Percentiles rank a stretch among this genome's conserved stretches.
These are phyloP conservation scores for Tricholoma bakamatsutake DNA, from an alignment of 768 basidiomycete species.

Conservation along the genomic window DNA sequence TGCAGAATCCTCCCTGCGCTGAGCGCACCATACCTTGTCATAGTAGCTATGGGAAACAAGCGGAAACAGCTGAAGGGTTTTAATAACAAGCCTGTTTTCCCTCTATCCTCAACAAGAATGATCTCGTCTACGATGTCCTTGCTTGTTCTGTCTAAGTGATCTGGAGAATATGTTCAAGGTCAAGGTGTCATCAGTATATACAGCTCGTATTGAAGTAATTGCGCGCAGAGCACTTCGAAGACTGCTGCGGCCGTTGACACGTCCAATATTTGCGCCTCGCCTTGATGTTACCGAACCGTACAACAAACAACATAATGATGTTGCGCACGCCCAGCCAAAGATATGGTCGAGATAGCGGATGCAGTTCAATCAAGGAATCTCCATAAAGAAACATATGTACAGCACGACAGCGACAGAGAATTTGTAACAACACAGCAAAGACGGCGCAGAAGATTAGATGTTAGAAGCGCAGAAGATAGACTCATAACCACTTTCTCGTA, in stretches of 20 bases:
- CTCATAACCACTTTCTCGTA: no score
- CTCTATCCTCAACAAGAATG: no score
- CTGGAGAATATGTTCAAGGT: no score
- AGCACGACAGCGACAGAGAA: background rate
- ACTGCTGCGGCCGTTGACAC: background rate
- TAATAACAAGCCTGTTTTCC: background rate
- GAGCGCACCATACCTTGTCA: background rate
- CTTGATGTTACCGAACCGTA: background rate
- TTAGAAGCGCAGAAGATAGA: no score
- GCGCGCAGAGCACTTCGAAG: no score
- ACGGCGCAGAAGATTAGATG: background rate
- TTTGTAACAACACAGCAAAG: background rate
- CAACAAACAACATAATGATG: background rate
- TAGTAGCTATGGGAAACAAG: background rate
- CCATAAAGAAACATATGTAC: background rate
- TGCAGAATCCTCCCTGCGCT: conserved; percentile 5
- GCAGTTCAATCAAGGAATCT: no score
- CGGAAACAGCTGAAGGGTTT: background rate
- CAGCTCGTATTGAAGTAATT: no score
- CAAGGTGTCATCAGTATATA: no score
- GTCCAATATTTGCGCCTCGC: background rate
- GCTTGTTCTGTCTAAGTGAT: no score
- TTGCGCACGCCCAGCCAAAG: background rate
- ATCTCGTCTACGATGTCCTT: no score
- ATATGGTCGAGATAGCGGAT: background rate